A percentile compares a stretch with the other conserved stretches of the same genome.
phyloP scores from a whole-genome alignment of 257 asterid species.

The Lithospermum erythrorhizon region DNA sequence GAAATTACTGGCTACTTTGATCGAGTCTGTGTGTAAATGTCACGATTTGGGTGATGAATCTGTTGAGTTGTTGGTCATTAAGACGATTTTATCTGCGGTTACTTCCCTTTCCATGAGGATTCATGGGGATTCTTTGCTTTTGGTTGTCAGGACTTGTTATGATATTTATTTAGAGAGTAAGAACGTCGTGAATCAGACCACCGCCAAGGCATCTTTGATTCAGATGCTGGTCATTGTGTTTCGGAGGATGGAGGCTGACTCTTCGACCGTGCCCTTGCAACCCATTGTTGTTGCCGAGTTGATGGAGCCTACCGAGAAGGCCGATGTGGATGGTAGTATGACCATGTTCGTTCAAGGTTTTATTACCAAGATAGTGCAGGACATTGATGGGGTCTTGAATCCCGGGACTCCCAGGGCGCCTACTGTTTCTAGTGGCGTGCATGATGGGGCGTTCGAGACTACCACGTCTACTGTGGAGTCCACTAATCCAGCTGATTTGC shows the following conservation, averaged over 20 bases:
- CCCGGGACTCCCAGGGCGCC: conserved; percentile 51
- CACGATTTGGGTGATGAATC: conserved; percentile 79
- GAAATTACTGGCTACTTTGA: conserved; percentile 50
- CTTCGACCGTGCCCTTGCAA: conserved; percentile 82
- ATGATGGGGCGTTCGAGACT: conserved; percentile 97
- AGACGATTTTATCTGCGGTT: conserved; percentile 74
- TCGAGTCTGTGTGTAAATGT: conserved; percentile 78
- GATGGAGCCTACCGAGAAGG: conserved; percentile 80
- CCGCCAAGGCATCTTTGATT: conserved; percentile 91
- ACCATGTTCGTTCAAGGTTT: conserved; percentile 90
- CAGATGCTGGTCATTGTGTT: conserved; percentile 96
- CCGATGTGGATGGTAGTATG: conserved; percentile 73
- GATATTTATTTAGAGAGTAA: conserved; percentile 78
- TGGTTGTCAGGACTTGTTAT: conserved; percentile 83
- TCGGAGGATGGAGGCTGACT: conserved; percentile 98
- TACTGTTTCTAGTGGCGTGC: conserved; percentile 41
- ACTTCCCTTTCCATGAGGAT: conserved; percentile 68
- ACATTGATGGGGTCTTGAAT: conserved; percentile 85
- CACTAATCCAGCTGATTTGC: conserved; percentile 91
- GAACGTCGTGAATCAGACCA: conserved; percentile 86
- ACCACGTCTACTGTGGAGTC: conserved; percentile 88
- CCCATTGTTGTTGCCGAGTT: conserved; percentile 96
- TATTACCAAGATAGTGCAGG: conserved; percentile 78
- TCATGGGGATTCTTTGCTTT: conserved; percentile 87
- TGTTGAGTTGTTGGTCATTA: conserved; percentile 68